Evolutionary conservation across 139 green algal species (phyloP).

Genomic region (Chlorella sp.): DNA sequence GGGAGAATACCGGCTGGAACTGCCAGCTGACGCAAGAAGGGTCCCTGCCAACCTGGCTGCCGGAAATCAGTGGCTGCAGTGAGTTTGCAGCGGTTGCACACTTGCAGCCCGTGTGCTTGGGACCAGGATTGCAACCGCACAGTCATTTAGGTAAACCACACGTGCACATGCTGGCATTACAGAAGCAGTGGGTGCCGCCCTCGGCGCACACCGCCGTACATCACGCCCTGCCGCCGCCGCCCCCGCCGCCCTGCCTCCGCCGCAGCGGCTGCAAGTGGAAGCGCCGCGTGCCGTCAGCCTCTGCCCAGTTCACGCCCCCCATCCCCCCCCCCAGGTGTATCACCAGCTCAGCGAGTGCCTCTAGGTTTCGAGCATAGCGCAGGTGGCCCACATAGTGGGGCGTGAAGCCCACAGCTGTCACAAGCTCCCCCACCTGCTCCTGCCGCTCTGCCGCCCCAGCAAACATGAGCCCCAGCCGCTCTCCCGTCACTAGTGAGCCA

Average conservation of each 20-base stretch:
- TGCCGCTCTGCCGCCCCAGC: constrained; percentile 24
- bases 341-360: constrained; percentile 13
- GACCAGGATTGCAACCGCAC: no score
- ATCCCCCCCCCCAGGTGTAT: neutral
- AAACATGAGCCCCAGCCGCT: constrained; percentile 45
- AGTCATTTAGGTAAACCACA: no score
- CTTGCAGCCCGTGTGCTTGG: no score
- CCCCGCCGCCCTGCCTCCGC: neutral
- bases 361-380: constrained; percentile 50
- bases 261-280: constrained; percentile 11
- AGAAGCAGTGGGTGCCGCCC: no score
- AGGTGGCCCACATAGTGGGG: constrained; percentile 47
- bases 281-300: neutral
- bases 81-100: no score
- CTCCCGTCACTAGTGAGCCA: constrained; percentile 3
- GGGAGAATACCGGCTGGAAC: no score
- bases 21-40: no score
- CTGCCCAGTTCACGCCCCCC: neutral
- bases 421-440: constrained; percentile 23
- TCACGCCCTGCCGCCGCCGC: no score
- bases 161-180: no score
- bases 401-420: constrained; percentile 36
- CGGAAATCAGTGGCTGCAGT: no score
- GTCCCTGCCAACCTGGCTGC: no score
- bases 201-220: no score